Base-by-base conservation (phyloP, 805 yeast species). In the Wickerhamiella vanderwaltii region DNA sequence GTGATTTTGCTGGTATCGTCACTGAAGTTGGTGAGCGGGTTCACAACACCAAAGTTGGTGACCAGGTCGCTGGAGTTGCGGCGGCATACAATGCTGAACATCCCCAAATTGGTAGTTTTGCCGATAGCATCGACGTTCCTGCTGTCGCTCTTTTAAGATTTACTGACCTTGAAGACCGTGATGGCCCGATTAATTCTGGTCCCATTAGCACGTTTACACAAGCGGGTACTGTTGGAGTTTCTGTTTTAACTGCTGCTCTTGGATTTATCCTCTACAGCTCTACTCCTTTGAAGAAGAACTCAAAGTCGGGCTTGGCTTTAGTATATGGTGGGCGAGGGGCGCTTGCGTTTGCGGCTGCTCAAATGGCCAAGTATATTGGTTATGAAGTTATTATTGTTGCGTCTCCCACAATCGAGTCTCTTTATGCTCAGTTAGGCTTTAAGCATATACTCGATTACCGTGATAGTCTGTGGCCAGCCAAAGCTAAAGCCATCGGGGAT, bases 1-100 rank as follows among this genome's bases (percentile, higher is more conserved):
- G 73, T 42, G 86, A 79, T 53, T 71, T 67, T 23, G 58, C 79
- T 34, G 85, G 85, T 28, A 62, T 61, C 23, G 73, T 78, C 32
- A 64, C 62, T 25, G 67, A 65, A n/a, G 71, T 73, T 19, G 78
- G 79, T 12, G 51, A 63, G 9, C 59, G 62, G 5, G 75, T 63
- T 46, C 54, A 39, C 41, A 58, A 38, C 9, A 56, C 60, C 58
- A 9, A 24, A 15, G 64, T 65, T 16, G 86, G 85, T 34, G 85
- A 79, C 46, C 48, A 51, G 15, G 75, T 76, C n/a, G 67, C 69
- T 30, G 68, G 73, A 9, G 61, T 71, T 46, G 62, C 68, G 16
- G 78, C 69, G 43, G 87, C 85, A 48, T 67, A 68, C 38, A 65
- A 64, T 43, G 56, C 54, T n/a, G 49, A 54, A 29, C 48, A 45